These are phyloP conservation scores for Geosmithia morbida DNA, from an alignment of 2,329 filamentous ascomycete genomes.

Conservation along the genomic window DNA sequence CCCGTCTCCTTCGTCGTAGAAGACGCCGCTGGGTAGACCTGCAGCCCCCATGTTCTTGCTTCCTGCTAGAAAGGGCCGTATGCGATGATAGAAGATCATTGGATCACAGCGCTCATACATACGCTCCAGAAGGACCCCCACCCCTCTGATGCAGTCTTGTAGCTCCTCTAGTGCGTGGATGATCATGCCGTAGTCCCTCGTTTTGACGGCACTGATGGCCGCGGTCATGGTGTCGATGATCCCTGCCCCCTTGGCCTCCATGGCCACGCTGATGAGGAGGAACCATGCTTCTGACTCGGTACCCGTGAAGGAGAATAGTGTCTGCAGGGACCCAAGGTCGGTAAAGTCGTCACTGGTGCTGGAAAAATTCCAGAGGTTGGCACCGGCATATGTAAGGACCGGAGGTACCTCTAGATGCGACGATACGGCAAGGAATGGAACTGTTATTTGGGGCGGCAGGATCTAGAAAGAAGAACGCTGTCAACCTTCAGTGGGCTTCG, in stretches of 20 bases:
- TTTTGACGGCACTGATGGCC: slow-evolving; percentile 56
- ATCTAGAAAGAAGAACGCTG: slow-evolving; percentile 18
- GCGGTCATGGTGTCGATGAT: slow-evolving; percentile 65
- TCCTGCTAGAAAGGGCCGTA: slow-evolving; percentile 78
- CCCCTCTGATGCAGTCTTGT: slow-evolving; percentile 50
- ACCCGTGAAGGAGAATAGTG: slow-evolving; percentile 73
- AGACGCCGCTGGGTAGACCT: slow-evolving; percentile 68
- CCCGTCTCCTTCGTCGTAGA: slow-evolving; percentile 64
- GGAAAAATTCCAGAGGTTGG: slow-evolving; percentile 80
- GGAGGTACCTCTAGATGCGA: slow-evolving; percentile 66
- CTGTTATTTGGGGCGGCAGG: slow-evolving; percentile 61
- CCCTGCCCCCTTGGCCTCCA: slow-evolving; percentile 66
- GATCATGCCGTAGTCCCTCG: slow-evolving; percentile 45
- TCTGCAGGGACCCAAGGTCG: slow-evolving; percentile 53
- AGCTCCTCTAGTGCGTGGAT: slow-evolving; percentile 50
- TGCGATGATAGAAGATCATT: slow-evolving; percentile 75
- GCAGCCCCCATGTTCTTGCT: slow-evolving; percentile 85
- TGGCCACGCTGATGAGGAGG: slow-evolving; percentile 76
- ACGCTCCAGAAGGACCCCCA: slow-evolving; percentile 53
- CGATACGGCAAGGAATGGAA: slow-evolving; percentile 63
- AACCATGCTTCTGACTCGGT: slow-evolving; percentile 92
- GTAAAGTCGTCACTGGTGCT: slow-evolving; percentile 37
- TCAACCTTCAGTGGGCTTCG: background rate
- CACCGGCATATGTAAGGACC: slow-evolving; percentile 77
- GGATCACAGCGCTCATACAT: slow-evolving; percentile 90